phyloP scores from a whole-genome alignment of 805 yeast species.

The Myxozyma udenii region DNA sequence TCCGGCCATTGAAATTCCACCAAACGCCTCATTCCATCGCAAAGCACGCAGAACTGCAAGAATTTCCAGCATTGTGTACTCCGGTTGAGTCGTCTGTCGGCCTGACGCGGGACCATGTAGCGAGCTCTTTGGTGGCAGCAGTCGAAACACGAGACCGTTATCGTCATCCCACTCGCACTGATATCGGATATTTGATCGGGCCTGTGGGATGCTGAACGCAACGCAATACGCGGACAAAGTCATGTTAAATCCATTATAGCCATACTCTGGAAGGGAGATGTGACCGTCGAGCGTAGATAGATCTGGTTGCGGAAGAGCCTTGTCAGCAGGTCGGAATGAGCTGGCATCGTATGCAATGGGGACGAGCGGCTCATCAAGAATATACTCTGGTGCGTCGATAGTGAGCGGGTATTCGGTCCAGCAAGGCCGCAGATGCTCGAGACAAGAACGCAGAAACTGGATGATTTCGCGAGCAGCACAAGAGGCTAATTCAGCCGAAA shows the following conservation, averaged over 20 bases:
- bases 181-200: constrained; percentile 20
- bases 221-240: constrained; percentile 32
- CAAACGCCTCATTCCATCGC: constrained; percentile 32
- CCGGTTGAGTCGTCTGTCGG: not conserved
- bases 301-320: not conserved
- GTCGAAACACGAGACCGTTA: constrained; percentile 24
- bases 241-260: constrained; percentile 29
- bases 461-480: constrained; percentile 30
- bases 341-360: constrained; percentile 3
- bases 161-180: constrained; percentile 21
- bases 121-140: constrained; percentile 20
- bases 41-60: constrained; percentile 29
- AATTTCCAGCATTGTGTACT: constrained; percentile 27
- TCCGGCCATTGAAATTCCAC: constrained; percentile 28
- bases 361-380: constrained; percentile 29
- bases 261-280: constrained; percentile 3
- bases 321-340: not conserved
- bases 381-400: constrained; percentile 30
- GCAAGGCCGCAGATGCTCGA: constrained; percentile 30
- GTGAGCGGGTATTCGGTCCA: constrained; percentile 31
- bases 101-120: not conserved
- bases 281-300: not conserved
- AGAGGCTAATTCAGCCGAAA: constrained; percentile 32
- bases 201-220: constrained; percentile 28
- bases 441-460: constrained; percentile 22